Evolutionary conservation across 306 rosid genomes (phyloP).

Genomic region (Sphenostylis stenocarpa): DNA sequence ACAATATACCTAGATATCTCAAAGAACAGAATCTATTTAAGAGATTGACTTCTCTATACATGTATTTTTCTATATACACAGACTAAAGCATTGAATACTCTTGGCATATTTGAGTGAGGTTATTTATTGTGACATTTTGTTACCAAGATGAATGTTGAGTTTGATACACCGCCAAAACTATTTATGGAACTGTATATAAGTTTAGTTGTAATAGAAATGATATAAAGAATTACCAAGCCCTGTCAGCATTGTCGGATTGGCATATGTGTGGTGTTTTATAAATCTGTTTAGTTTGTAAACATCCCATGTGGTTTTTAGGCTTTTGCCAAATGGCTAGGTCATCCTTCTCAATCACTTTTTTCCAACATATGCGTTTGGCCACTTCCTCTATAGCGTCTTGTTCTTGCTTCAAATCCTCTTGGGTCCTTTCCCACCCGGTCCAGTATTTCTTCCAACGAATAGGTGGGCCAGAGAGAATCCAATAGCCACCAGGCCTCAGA

Average conservation of each 20-base stretch:
- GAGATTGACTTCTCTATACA: too few relatives aligned
- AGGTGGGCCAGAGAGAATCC: constrained; percentile 99
- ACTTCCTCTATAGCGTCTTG: constrained; percentile 77
- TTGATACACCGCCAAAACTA: neutral
- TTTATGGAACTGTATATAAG: neutral
- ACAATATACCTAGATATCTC: neutral
- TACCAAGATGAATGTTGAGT: neutral
- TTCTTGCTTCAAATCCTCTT: constrained; percentile 81
- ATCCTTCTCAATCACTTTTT: constrained; percentile 66
- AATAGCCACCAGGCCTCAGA: constrained; percentile 92
- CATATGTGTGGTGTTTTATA: constrained; percentile 73
- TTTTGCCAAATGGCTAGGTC: constrained; percentile 91
- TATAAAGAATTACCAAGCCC: constrained; percentile 59
- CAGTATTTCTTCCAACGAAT: constrained; percentile 82
- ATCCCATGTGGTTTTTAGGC: constrained; percentile 80
- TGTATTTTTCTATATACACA: neutral
- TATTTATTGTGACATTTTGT: too few relatives aligned
- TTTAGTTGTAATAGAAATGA: neutral
- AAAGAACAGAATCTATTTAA: too few relatives aligned
- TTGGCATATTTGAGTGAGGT: too few relatives aligned
- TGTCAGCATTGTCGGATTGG: constrained; percentile 76
- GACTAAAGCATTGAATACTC: neutral
- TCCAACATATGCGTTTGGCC: constrained; percentile 79
- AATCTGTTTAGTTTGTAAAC: constrained; percentile 52
- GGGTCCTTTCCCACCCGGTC: constrained; percentile 92